Conservation (phyloP, 2,329 filamentous ascomycete genomes). For the Tolypocladium inflatum region DNA sequence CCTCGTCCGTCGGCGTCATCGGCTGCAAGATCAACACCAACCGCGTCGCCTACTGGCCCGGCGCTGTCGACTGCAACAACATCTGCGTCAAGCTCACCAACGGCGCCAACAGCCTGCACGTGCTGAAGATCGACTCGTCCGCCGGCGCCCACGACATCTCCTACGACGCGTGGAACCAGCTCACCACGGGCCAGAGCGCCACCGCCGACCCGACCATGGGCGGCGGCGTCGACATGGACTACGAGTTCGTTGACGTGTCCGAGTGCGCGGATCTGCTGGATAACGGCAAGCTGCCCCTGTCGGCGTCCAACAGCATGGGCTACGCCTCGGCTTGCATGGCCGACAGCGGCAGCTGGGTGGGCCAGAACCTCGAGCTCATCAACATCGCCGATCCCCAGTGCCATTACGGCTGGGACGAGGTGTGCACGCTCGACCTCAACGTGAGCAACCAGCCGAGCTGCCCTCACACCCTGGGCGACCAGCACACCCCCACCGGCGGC, state of each 20-base stretch:
- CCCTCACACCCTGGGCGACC: conserved; percentile 31
- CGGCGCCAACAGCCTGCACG: conserved; percentile 39
- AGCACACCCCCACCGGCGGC: conserved; percentile 8
- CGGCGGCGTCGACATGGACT: conserved; percentile 42
- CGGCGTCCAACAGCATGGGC: conserved; percentile 48
- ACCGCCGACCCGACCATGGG: conserved; percentile 33
- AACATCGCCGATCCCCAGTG: conserved; percentile 44
- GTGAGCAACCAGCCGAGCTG: conserved; percentile 42
- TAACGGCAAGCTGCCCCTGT: conserved; percentile 41
- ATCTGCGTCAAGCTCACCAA: conserved; percentile 46
- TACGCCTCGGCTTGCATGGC: conserved; percentile 37
- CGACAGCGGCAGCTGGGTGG: conserved; percentile 38
- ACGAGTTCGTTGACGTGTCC: conserved; percentile 34
- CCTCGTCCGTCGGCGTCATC: conserved; percentile 46
- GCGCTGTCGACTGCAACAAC: conserved; percentile 40
- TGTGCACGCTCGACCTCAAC: conserved; percentile 37
- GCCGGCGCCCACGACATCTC: conserved; percentile 48
- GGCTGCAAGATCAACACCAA: conserved; percentile 53
- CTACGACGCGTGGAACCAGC: conserved; percentile 54
- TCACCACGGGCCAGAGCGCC: conserved; percentile 40
- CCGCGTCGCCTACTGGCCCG: conserved; percentile 53
- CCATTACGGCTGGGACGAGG: conserved; percentile 40
- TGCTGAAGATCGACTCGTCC: conserved; percentile 49
- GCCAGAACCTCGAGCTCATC: conserved; percentile 40
- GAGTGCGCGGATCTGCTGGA: conserved; percentile 41